phyloP scores from a whole-genome alignment of 2,329 filamentous ascomycete species.

The Epichloe uncinata region DNA sequence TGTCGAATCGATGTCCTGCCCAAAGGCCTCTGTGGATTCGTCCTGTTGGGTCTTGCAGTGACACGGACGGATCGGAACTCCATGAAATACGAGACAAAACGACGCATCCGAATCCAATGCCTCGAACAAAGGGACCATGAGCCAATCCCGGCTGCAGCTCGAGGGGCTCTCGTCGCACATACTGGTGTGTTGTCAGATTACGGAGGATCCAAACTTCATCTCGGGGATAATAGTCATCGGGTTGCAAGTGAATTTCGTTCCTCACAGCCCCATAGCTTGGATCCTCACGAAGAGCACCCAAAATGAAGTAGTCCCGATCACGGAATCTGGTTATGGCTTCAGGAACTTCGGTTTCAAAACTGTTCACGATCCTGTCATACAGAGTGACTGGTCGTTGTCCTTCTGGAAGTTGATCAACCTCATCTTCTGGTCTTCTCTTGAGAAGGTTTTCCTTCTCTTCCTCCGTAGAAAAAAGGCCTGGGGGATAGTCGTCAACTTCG shows the following conservation, averaged over 20 bases:
- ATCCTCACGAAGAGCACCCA: too few relatives aligned
- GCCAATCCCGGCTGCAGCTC: background rate
- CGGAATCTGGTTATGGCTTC: too few relatives aligned
- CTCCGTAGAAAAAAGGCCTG: background rate
- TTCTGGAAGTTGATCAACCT: too few relatives aligned
- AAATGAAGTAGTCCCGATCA: too few relatives aligned
- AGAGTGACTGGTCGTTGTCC: too few relatives aligned
- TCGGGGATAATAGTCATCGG: background rate
- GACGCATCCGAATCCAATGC: background rate
- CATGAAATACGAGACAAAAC: background rate
- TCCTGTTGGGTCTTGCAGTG: background rate
- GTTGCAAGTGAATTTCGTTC: background rate
- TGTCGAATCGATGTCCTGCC: conserved; percentile 1
- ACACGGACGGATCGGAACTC: background rate
- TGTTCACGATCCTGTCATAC: too few relatives aligned
- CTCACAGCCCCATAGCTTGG: too few relatives aligned
- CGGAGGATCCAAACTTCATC: background rate
- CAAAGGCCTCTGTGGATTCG: background rate
- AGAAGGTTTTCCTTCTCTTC: background rate
- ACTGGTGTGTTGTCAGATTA: background rate
- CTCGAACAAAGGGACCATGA: background rate
- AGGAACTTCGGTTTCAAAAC: too few relatives aligned
- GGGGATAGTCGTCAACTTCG: background rate
- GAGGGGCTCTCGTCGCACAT: background rate
- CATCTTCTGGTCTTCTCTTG: background rate